Conservation (phyloP, 2,329 filamentous ascomycete genomes). For the Hortaea sp. region DNA sequence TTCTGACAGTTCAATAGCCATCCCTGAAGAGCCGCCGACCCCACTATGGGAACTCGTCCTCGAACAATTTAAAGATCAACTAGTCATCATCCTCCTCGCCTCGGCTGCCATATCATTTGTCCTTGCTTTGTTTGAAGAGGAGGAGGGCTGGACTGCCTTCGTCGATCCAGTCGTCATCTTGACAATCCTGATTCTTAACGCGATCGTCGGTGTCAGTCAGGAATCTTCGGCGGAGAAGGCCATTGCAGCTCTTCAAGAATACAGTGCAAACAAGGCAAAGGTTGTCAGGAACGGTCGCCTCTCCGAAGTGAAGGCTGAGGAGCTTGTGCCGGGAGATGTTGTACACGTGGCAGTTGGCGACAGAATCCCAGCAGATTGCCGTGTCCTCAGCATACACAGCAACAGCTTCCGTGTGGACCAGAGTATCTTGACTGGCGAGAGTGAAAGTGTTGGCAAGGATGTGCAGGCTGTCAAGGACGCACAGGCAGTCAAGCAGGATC, state of each 20-base stretch:
- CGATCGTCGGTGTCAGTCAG: constrained; percentile 94
- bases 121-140: constrained; percentile 83
- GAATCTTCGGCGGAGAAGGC: constrained; percentile 98
- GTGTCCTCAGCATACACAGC: constrained; percentile 80
- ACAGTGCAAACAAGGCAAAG: constrained; percentile 96
- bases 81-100: constrained; percentile 87
- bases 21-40: constrained; percentile 85
- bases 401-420: constrained; percentile 97
- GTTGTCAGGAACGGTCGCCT: constrained; percentile 77
- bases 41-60: constrained; percentile 93
- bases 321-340: constrained; percentile 89
- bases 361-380: constrained; percentile 88
- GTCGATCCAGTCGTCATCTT: constrained; percentile 94
- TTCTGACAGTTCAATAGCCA: constrained; percentile 37
- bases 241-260: constrained; percentile 95
- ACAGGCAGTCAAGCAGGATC: constrained; percentile 91
- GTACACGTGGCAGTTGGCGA: constrained; percentile 82
- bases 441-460: constrained; percentile 91
- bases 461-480: constrained; percentile 58
- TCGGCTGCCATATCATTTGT: constrained; percentile 91
- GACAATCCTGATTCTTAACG: constrained; percentile 92
- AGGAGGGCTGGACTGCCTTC: constrained; percentile 91
- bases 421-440: constrained; percentile 93
- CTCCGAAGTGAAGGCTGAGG: constrained; percentile 83
- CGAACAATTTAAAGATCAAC: constrained; percentile 98